These are phyloP conservation scores for Hura crepitans DNA, from an alignment of 441 rosid species.

Conservation along the genomic window DNA sequence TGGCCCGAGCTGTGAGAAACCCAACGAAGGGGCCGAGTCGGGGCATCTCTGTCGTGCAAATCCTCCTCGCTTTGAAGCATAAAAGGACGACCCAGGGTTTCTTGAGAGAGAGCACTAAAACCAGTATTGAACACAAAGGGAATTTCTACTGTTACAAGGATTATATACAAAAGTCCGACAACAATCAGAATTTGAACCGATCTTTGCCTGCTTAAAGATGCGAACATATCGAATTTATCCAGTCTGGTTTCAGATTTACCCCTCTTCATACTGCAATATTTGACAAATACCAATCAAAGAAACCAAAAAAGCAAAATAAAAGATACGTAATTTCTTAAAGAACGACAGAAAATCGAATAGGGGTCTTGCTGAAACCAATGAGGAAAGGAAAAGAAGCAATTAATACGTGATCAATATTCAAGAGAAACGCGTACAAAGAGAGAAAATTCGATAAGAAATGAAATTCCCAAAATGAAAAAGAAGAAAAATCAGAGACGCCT, in stretches of 20 bases:
- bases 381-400: background rate
- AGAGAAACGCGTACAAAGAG: slow-evolving; percentile 1
- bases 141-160: slow-evolving; percentile 65
- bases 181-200: slow-evolving; percentile 57
- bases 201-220: slow-evolving; percentile 47
- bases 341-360: slow-evolving; percentile 1
- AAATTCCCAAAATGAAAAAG: background rate
- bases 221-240: slow-evolving; percentile 39
- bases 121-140: slow-evolving; percentile 57
- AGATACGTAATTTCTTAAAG: background rate
- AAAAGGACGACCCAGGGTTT: slow-evolving; percentile 35
- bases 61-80: slow-evolving; percentile 43
- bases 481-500: background rate
- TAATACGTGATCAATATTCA: no score
- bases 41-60: slow-evolving; percentile 49
- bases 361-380: background rate
- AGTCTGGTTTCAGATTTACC: slow-evolving; percentile 35
- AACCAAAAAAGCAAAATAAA: no score
- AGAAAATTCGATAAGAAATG: background rate
- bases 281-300: background rate
- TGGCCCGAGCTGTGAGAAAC: slow-evolving; percentile 39
- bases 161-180: slow-evolving; percentile 47
- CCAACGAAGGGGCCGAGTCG: slow-evolving; percentile 57
- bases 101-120: slow-evolving; percentile 41
- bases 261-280: slow-evolving; percentile 25